Evolutionary conservation across 805 yeast species (phyloP).

Genomic region (Peterozyma toletana): DNA sequence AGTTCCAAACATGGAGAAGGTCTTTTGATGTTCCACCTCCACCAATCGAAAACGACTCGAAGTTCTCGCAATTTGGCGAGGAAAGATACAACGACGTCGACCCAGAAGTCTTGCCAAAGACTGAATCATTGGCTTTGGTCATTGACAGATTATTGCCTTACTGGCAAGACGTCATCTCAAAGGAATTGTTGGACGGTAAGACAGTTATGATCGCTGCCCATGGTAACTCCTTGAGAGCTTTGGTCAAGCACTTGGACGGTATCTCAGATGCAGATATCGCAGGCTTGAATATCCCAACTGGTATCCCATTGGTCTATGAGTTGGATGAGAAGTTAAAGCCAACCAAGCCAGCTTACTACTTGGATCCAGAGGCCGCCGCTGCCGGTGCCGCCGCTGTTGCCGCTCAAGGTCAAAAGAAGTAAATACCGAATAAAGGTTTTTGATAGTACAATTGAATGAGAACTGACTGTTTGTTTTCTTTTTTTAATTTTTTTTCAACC

Average conservation of each 20-base stretch:
- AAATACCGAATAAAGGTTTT: constrained; percentile 6
- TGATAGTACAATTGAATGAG: neutral
- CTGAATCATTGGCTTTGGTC: constrained; percentile 91
- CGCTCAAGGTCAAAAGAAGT: constrained; percentile 80
- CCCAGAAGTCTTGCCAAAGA: constrained; percentile 82
- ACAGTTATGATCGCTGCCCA: constrained; percentile 93
- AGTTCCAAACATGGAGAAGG: constrained; percentile 97
- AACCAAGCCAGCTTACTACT: constrained; percentile 88
- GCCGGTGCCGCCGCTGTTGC: constrained; percentile 99
- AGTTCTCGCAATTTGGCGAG: constrained; percentile 82
- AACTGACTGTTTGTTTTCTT: too few species aligned
- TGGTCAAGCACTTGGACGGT: constrained; percentile 91
- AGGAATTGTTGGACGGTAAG: constrained; percentile 78
- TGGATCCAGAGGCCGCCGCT: constrained; percentile 99
- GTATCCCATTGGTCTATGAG: constrained; percentile 96
- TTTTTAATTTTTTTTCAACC: too few species aligned
- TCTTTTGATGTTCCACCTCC: constrained; percentile 97
- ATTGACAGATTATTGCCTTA: constrained; percentile 94
- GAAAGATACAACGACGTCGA: constrained; percentile 80
- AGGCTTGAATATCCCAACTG: constrained; percentile 94
- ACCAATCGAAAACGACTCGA: constrained; percentile 63
- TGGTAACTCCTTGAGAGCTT: constrained; percentile 96
- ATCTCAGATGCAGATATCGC: constrained; percentile 91
- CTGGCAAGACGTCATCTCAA: constrained; percentile 91
- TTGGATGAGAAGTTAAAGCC: constrained; percentile 83